phyloP scores from a whole-genome alignment of 1,284 basidiomycete genomes.

The Athelia sp. region DNA sequence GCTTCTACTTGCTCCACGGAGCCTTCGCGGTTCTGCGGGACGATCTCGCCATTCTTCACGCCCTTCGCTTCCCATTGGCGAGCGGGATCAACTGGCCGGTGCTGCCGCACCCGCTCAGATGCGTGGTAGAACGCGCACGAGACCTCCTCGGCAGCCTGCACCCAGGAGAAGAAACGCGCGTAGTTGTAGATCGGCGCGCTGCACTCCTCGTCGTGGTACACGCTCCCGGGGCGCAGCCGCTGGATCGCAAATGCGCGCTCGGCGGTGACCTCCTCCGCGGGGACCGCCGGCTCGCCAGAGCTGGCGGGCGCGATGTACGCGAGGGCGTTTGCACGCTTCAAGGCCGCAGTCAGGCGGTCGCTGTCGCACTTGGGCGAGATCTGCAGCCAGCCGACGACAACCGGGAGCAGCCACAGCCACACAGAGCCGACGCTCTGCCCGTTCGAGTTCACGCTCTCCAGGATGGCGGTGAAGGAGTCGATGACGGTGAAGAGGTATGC shows the following conservation, averaged over 20 bases:
- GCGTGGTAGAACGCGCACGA: conserved; percentile 16
- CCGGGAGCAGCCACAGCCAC: conserved; percentile 37
- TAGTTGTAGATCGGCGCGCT: no score
- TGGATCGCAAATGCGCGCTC: background rate
- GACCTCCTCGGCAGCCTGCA: conserved; percentile 15
- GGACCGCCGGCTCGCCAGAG: background rate
- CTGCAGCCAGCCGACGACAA: conserved; percentile 36
- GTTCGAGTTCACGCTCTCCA: conserved; percentile 16
- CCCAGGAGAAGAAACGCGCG: conserved; percentile 6
- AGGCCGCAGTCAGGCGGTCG: conserved; percentile 22
- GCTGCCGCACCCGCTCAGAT: conserved; percentile 7
- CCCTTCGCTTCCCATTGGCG: background rate
- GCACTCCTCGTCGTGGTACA: no score
- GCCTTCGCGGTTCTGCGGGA: conserved; percentile 17
- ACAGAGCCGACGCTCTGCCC: conserved; percentile 32
- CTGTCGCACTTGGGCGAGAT: conserved; percentile 36
- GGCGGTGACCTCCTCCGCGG: background rate
- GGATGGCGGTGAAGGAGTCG: conserved; percentile 24
- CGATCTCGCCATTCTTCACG: background rate
- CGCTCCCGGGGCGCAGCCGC: no score
- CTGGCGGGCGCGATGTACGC: conserved; percentile 20
- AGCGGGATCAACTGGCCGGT: background rate
- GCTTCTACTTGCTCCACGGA: conserved; percentile 17
- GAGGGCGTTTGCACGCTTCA: conserved; percentile 24
- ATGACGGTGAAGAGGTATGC: conserved; percentile 37